Evolutionary conservation across 1,284 basidiomycete genomes (phyloP).

Genomic region (Trametes pubescens): DNA sequence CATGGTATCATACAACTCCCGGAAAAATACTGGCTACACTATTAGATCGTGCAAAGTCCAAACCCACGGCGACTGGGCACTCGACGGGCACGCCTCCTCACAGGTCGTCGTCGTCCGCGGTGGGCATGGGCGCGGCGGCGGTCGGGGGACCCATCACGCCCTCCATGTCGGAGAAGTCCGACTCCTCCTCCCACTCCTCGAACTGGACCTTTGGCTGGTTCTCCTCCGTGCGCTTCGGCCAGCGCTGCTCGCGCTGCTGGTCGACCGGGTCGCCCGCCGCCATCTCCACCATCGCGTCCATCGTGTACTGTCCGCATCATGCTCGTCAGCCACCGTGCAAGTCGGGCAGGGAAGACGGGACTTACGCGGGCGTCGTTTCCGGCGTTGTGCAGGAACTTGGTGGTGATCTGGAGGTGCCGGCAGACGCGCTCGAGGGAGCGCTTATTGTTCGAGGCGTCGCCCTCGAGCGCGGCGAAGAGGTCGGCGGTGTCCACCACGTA

Average conservation of each 20-base stretch:
- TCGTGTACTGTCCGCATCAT: conserved; percentile 67
- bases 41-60: neutral
- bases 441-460: conserved; percentile 58
- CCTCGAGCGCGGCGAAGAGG: conserved; percentile 75
- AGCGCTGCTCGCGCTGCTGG: conserved; percentile 74
- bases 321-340: neutral
- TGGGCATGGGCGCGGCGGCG: too few relatives aligned
- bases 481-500: conserved; percentile 78
- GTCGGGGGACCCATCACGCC: conserved; percentile 33
- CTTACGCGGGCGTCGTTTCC: conserved; percentile 85
- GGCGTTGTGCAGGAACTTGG: conserved; percentile 76
- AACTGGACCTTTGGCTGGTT: conserved; percentile 64
- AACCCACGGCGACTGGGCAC: conserved; percentile 2
- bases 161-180: conserved; percentile 54
- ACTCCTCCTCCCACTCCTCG: conserved; percentile 65
- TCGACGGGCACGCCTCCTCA: conserved; percentile 14
- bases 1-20: neutral
- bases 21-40: conserved; percentile 2
- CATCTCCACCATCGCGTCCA: conserved; percentile 70
- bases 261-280: conserved; percentile 74
- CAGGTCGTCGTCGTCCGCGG: neutral
- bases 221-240: conserved; percentile 66
- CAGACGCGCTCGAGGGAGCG: conserved; percentile 66
- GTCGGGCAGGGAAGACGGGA: conserved; percentile 20
- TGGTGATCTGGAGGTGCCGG: conserved; percentile 63